Conservation (phyloP, 306 rosid genomes). For the Vigna mungo region DNA sequence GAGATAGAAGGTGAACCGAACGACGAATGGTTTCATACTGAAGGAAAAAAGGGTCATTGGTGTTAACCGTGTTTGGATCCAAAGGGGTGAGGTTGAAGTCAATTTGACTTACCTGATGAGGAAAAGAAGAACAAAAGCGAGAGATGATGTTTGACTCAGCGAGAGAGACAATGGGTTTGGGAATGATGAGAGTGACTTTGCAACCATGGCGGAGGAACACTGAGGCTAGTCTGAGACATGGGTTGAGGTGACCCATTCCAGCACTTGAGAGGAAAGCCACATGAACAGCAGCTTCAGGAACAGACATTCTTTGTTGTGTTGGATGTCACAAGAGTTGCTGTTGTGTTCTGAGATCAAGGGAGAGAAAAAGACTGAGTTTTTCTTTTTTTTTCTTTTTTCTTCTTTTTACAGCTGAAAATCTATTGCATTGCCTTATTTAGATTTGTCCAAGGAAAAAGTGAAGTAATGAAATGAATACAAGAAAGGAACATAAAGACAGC, state of each 20-base stretch:
- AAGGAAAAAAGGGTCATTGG: slow-evolving; percentile 57
- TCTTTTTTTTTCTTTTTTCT: no score
- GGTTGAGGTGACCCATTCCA: slow-evolving; percentile 59
- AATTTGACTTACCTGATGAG: slow-evolving; percentile 25
- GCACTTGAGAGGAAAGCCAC: slow-evolving; percentile 57
- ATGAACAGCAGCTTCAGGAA: slow-evolving; percentile 24
- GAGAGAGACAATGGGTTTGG: slow-evolving; percentile 50
- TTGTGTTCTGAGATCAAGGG: no score
- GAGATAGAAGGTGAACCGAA: neutral
- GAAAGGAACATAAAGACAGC: no score
- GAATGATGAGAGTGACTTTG: slow-evolving; percentile 53
- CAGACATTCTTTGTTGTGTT: neutral
- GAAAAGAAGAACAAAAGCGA: slow-evolving; percentile 52
- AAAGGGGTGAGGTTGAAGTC: neutral
- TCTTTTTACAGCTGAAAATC: no score
- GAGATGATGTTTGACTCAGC: slow-evolving; percentile 54
- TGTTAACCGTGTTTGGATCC: slow-evolving; percentile 19
- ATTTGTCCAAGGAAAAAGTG: no score
- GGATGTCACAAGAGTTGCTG: neutral
- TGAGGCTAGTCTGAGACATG: slow-evolving; percentile 46
- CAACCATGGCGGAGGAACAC: slow-evolving; percentile 39
- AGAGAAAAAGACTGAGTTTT: no score
- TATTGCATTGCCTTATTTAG: no score
- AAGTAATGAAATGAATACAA: no score
- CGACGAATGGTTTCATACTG: slow-evolving; percentile 12